Base-by-base conservation (phyloP, 2,329 filamentous ascomycete genomes). In the Aciculosporium take region DNA sequence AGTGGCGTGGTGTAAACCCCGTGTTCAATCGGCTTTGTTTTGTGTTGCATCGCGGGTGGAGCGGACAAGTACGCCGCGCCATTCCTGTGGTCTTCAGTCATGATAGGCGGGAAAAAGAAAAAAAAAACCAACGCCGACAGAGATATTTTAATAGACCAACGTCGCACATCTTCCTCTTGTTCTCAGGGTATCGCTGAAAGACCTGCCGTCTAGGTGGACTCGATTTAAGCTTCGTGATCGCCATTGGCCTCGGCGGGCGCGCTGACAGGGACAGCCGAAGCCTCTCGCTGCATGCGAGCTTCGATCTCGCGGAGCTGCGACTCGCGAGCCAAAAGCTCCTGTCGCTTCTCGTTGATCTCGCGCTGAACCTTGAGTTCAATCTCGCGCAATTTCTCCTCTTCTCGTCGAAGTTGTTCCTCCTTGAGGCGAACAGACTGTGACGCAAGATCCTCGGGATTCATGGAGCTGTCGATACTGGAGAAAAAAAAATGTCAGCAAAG, bases 331-430 rank as follows among this genome's bases (percentile, higher is more conserved):
- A 98, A 64, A 48, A 98, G 76, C 68, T 98, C 91, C 70, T 98
- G 91, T 69, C 91, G 81, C 79, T 98, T 98, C 77, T 96, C 91
- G 69, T 95, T 94, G 72, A 98, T 98, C 68, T 98, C 91, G 61
- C 91, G 85, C 71, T 98, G 91, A 49, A 98, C 91, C 81, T 98
- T 98, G 71, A 95, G 74, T 64, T 98, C 91, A 62, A 98, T 96
- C 71, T 98, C 91, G 65, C 91, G 85, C 49, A 98, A 81, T 74
- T 98, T 98, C 82, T 98, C 91, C 71, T 98, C 91, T 67, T 98
- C 91, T 58, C 91, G 87, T 60, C 91, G 86, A 54, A 98, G 84
- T 66, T 98, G 91, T 68, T 98, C 91, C 65, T 98, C 91, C 86
- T 98, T 98, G 64, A 98, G 81, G 50, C 91, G 87, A 49, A 98